Conservation (phyloP, 1,284 basidiomycete genomes). For the Termitomyces sp. region DNA sequence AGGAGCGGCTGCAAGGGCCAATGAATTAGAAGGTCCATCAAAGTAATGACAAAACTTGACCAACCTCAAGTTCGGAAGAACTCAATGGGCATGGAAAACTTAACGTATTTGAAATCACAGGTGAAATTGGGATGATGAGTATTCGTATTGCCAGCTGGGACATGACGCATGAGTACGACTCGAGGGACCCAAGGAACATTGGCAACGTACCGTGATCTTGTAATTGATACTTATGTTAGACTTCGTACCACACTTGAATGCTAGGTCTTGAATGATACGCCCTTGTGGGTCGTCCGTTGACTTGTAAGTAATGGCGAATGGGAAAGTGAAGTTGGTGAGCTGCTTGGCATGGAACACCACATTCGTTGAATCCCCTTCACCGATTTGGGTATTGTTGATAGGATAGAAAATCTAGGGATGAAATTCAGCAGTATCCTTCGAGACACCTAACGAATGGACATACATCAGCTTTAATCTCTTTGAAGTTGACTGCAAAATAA, state of each 20-base stretch:
- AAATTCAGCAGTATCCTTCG: background rate
- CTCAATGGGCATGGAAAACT: conserved; percentile 66
- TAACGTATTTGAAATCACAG: conserved; percentile 61
- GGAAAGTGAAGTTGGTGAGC: conserved; percentile 77
- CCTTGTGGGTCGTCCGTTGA: conserved; percentile 53
- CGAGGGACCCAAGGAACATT: background rate
- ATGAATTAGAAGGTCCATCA: background rate
- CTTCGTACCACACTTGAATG: conserved; percentile 62
- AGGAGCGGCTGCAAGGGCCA: conserved; percentile 10
- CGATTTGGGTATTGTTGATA: conserved; percentile 62
- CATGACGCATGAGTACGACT: conserved; percentile 5
- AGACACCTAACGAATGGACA: conserved; percentile 3
- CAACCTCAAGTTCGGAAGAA: conserved; percentile 33
- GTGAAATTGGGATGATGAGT: conserved; percentile 63
- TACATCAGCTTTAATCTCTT: conserved; percentile 64
- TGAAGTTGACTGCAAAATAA: conserved; percentile 74
- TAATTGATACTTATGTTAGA: conserved; percentile 65
- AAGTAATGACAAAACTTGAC: background rate
- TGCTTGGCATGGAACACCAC: conserved; percentile 63
- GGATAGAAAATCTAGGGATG: conserved; percentile 64
- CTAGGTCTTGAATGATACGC: conserved; percentile 61
- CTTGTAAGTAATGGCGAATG: conserved; percentile 73
- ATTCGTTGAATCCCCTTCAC: conserved; percentile 60
- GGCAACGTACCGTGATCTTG: conserved; percentile 51
- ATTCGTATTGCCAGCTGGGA: conserved; percentile 58